These are phyloP conservation scores for Trematosphaeria pertusa DNA, from an alignment of 2,329 filamentous ascomycete genomes.

Conservation along the genomic window DNA sequence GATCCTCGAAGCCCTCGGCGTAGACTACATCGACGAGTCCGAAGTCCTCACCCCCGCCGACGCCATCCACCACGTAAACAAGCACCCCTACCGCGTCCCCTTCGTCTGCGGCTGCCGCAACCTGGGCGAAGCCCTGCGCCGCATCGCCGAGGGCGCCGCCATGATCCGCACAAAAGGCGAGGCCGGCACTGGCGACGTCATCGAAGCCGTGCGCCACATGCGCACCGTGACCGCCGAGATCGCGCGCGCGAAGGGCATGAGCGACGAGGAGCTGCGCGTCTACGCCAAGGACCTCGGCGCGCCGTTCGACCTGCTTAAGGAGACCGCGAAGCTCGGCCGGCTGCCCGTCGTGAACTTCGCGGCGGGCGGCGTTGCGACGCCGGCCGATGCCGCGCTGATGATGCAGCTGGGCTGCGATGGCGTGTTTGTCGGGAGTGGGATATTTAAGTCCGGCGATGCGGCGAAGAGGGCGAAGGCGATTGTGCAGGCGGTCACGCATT, in stretches of 20 bases:
- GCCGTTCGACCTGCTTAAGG: constrained; percentile 78
- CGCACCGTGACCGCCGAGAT: constrained; percentile 87
- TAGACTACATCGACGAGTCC: constrained; percentile 98
- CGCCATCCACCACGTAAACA: constrained; percentile 88
- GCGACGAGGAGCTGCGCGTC: constrained; percentile 76
- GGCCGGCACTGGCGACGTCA: constrained; percentile 94
- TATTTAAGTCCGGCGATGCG: constrained; percentile 96
- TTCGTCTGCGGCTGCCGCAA: constrained; percentile 98
- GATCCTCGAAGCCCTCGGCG: constrained; percentile 92
- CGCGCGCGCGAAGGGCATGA: constrained; percentile 69
- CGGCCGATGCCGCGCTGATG: constrained; percentile 95
- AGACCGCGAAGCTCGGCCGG: constrained; percentile 85
- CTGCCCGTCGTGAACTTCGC: constrained; percentile 98
- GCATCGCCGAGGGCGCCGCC: constrained; percentile 91
- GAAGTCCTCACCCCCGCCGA: constrained; percentile 98
- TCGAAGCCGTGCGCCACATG: constrained; percentile 97
- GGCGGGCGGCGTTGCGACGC: constrained; percentile 98
- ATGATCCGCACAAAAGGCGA: constrained; percentile 99
- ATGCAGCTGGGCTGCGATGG: constrained; percentile 99
- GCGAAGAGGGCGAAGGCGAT: constrained; percentile 91
- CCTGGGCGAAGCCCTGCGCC: constrained; percentile 88
- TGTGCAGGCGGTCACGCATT: constrained; percentile 92
- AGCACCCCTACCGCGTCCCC: constrained; percentile 79
- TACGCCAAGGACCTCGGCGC: constrained; percentile 82
- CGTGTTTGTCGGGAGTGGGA: constrained; percentile 94